Evolutionary conservation across 2,329 filamentous ascomycete species (phyloP).

Genomic region (Aspergillus niger): DNA sequence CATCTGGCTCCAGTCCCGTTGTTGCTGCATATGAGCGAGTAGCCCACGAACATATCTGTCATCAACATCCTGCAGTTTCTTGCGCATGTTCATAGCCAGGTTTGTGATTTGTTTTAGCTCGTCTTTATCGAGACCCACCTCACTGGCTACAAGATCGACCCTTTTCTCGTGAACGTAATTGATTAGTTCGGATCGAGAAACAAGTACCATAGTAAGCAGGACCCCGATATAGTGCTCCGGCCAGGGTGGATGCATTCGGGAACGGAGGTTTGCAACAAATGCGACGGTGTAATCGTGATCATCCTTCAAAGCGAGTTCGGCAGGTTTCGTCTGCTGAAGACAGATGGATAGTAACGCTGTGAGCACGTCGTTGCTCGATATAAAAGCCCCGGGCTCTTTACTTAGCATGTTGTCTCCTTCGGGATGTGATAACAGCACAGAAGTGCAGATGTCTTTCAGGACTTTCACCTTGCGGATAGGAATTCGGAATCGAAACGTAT

Average conservation of each 20-base stretch:
- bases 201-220: neutral
- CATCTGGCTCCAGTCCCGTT: neutral
- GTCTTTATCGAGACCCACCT: neutral
- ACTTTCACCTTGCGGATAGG: neutral
- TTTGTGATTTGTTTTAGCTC: neutral
- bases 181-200: neutral
- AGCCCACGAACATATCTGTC: slow-evolving; percentile 1
- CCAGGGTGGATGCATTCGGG: neutral
- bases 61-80: neutral
- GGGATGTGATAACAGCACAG: neutral
- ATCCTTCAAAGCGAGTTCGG: neutral
- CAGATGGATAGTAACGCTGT: neutral
- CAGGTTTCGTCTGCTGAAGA: neutral
- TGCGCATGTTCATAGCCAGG: neutral
- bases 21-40: neutral
- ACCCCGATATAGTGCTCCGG: neutral
- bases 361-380: slow-evolving; percentile 3
- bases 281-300: neutral
- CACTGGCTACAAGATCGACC: neutral
- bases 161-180: neutral
- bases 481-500: neutral
- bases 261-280: neutral
- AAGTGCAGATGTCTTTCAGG: neutral
- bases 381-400: neutral
- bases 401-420: neutral